Evolutionary conservation across 257 asterid genomes (phyloP).

Genomic region (Ilex aquifolium): DNA sequence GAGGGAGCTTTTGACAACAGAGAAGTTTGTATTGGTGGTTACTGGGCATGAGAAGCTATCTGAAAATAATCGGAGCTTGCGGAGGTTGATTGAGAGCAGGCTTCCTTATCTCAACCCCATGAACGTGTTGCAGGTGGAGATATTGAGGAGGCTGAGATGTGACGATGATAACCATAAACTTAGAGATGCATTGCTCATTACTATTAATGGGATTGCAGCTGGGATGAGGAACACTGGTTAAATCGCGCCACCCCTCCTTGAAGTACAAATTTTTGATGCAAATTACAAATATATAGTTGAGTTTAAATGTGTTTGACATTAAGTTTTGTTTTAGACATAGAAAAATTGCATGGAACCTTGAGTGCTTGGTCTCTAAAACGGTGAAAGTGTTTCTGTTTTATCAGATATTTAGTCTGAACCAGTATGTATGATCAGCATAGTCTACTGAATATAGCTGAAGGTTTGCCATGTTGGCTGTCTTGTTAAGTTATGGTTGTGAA

Average conservation of each 20-base stretch:
- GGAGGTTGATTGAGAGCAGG: conserved; percentile 86
- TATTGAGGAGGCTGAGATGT: conserved; percentile 67
- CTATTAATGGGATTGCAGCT: conserved; percentile 93
- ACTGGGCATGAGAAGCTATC: conserved; percentile 81
- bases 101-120: conserved; percentile 86
- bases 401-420: no score
- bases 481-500: no score
- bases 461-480: no score
- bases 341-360: no score
- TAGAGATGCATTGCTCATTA: conserved; percentile 78
- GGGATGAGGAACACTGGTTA: conserved; percentile 96
- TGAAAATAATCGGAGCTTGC: conserved; percentile 56
- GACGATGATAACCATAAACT: conserved; percentile 72
- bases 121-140: conserved; percentile 96
- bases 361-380: no score
- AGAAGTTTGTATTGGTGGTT: conserved; percentile 50
- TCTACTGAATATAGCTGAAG: no score
- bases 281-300: no score
- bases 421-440: no score
- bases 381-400: no score
- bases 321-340: no score
- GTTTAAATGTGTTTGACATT: no score
- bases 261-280: no score
- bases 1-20: conserved; percentile 71
- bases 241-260: background rate